phyloP scores from a whole-genome alignment of 2,329 filamentous ascomycete species.

The Phaeosphaeriaceae sp. region DNA sequence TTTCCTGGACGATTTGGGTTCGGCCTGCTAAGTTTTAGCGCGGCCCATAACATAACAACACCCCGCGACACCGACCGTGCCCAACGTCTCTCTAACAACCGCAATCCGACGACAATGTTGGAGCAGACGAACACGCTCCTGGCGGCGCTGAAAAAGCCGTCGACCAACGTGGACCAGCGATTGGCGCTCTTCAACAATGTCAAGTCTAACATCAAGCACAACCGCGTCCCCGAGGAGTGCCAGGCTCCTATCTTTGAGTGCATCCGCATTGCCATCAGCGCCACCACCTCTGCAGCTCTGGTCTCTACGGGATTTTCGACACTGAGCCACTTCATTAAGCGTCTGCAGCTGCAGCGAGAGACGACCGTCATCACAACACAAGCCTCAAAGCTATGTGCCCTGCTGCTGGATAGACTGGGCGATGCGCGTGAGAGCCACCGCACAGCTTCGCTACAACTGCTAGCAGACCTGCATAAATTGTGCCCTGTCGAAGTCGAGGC shows the following conservation, averaged over 20 bases:
- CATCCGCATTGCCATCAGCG: slow-evolving; percentile 75
- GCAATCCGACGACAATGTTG: slow-evolving; percentile 57
- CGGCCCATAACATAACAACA: no score
- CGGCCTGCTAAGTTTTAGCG: no score
- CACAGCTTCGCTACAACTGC: slow-evolving; percentile 73
- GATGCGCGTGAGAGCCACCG: slow-evolving; percentile 88
- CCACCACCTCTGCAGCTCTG: slow-evolving; percentile 75
- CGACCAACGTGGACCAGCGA: slow-evolving; percentile 73
- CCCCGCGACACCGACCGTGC: no score
- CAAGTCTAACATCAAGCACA: slow-evolving; percentile 91
- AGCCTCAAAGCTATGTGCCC: slow-evolving; percentile 72
- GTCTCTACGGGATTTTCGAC: slow-evolving; percentile 86
- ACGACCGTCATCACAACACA: slow-evolving; percentile 73
- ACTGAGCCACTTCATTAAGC: slow-evolving; percentile 84
- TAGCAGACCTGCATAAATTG: slow-evolving; percentile 77
- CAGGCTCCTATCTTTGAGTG: slow-evolving; percentile 82
- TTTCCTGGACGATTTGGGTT: background rate
- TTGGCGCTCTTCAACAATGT: slow-evolving; percentile 73
- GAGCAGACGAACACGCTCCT: slow-evolving; percentile 62
- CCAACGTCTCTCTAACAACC: slow-evolving; percentile 23
- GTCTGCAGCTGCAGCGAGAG: slow-evolving; percentile 83
- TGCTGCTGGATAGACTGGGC: slow-evolving; percentile 84
- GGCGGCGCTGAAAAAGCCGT: slow-evolving; percentile 63
- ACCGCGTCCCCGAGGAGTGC: slow-evolving; percentile 79
- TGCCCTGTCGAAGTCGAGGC: slow-evolving; percentile 78